Evolutionary conservation across 2,329 filamentous ascomycete species (phyloP), one percentile per base, ranked within the genome.

Genomic region (Colletotrichum graminicola): DNA sequence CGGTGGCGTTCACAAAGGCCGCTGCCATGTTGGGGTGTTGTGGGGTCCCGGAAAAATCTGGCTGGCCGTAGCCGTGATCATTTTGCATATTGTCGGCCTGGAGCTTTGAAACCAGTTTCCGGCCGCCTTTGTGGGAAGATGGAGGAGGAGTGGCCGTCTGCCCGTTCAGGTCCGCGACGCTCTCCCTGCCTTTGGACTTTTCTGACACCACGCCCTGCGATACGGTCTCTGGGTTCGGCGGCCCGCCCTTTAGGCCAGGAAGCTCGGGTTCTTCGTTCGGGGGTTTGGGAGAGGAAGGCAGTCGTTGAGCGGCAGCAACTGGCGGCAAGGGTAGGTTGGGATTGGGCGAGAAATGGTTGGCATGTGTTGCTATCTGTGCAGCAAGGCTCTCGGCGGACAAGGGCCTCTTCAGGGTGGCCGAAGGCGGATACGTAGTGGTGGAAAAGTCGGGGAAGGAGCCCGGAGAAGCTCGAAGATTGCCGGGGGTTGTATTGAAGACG

Each of bases 401-500:
- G n/a, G 84, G 80, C 57, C 85, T 84, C 76, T 87, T 89, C 73
- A 86, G 84, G 26, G 79, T 75, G 52, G 78, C 71, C 59, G 80
- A 77, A 26, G 67, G 80, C 80, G 18, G 82, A 81, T 49, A 78
- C 73, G 78, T 82, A 66, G 76, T 80, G 4, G 55, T 77, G 26
- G 78, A 76, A 76, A 85, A 84, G 75, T 87, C 85, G 74, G 80
- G 76, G 77, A 87, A 88, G 18, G 80, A 78, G 69, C 78, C 82
- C 67, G 84, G 81, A 54, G 81, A 79, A 64, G 82, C 85, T 75
- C 82, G 83, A 66, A 90, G 82, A 76, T 89, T 88, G 59, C 87
- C 89, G 21, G 89, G 89, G 11, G 89, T 90, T n/a, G 85, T 82
- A 80, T 90, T 89, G 82, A 91, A 91, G 76, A 91, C 88, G 73